Conservation (phyloP, 2,329 filamentous ascomycete species). For the Cadophora sp. region DNA sequence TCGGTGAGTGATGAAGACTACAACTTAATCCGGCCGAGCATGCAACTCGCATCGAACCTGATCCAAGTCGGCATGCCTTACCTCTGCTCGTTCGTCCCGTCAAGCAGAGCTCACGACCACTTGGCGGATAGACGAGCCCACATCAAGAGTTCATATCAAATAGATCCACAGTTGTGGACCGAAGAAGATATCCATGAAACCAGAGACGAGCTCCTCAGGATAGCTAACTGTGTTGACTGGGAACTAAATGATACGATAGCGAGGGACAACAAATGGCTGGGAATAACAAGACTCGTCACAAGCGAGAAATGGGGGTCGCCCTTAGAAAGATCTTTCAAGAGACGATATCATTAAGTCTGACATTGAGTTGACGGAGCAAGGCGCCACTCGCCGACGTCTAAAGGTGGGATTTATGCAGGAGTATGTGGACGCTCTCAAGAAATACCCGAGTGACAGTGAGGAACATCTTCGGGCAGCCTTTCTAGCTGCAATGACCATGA, state of each 20-base stretch:
- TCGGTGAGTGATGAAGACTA: slow-evolving; percentile 32
- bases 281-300: slow-evolving; percentile 21
- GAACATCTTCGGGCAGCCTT: slow-evolving; percentile 35
- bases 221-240: slow-evolving; percentile 35
- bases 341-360: slow-evolving; percentile 26
- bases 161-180: slow-evolving; percentile 1
- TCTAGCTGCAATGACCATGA: slow-evolving; percentile 38
- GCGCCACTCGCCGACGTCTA: slow-evolving; percentile 29
- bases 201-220: slow-evolving; percentile 28
- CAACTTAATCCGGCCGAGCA: slow-evolving; percentile 33
- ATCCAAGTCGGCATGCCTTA: slow-evolving; percentile 36
- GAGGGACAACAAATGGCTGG: slow-evolving; percentile 22
- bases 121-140: slow-evolving; percentile 1
- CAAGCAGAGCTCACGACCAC: slow-evolving; percentile 20
- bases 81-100: slow-evolving; percentile 36
- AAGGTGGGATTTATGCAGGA: slow-evolving; percentile 36
- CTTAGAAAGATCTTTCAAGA: slow-evolving; percentile 14
- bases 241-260: slow-evolving; percentile 34
- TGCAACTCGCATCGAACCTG: slow-evolving; percentile 38
- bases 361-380: slow-evolving; percentile 7
- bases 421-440: slow-evolving; percentile 34
- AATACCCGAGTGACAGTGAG: slow-evolving; percentile 25
- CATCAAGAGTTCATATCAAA: background rate
- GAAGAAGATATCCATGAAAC: slow-evolving; percentile 23
- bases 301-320: slow-evolving; percentile 17